Base-by-base conservation (phyloP, 2,329 filamentous ascomycete species). In the Stenocarpella maydis region DNA sequence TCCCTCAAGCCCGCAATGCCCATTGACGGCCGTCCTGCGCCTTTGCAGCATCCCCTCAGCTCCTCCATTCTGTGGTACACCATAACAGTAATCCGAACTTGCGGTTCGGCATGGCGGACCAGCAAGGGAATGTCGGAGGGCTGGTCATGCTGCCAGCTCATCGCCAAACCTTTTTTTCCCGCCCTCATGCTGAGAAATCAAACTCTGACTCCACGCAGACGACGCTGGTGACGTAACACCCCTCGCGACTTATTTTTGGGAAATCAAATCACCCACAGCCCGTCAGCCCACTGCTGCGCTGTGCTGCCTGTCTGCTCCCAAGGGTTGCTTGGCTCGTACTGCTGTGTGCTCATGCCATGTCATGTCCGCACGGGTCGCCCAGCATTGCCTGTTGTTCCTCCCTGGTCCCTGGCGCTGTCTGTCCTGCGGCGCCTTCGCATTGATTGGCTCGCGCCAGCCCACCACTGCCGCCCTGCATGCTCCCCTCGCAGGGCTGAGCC, bases 401-500 rank as follows among this genome's bases (percentile, higher is more conserved):
- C 58, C 58, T 31, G 43, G 58, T 49, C 58, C 58, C 43, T 63
- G 58, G n/a, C 58, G 28, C 58, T 17, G n/a, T 21, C 41, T 26
- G n/a, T 21, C 24, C 24, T 45, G 41, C 43, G 34, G 19, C 47
- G n/a, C 41, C 49, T 49, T 63, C 14, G 58, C 58, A 37, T 37
- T 28, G n/a, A 28, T 14, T 28, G 6, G 6, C 34, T 5, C 12
- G 6, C 34, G 34, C 10, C 34, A n/a, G 41, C 43, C 41, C 58
- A 41, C 58, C 41, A n/a, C 58, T 34, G 31, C n/a, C n/a, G n/a
- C n/a, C n/a, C n/a, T 63, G 58, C 58, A 63, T 14, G 34, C 34
- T 37, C 9, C n/a, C 39, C 58, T 63, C 58, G 58, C 58, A 63
- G 58, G 58, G 58, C 58, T 63, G 58, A 63, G 58, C 58, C 58